Conservation (phyloP, 208 protist genomes). For the Porcisia hertigi region DNA sequence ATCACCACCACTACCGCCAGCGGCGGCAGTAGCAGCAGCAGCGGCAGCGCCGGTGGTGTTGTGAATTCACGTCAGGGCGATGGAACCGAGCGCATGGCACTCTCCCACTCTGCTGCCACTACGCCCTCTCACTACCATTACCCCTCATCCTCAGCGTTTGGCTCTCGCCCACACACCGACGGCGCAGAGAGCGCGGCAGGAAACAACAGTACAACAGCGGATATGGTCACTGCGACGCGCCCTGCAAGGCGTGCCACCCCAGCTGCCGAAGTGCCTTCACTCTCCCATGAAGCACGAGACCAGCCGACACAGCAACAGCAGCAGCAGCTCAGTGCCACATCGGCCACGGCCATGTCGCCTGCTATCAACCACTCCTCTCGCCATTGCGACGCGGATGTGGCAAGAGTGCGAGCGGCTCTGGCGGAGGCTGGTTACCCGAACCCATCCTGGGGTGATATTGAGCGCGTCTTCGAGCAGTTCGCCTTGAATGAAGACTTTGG, state of each 20-base stretch:
- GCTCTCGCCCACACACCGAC: not conserved
- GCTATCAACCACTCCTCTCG: not conserved
- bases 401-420: slow-evolving; percentile 47
- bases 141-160: not conserved
- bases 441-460: slow-evolving; percentile 57
- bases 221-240: not conserved
- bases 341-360: slow-evolving; percentile 61
- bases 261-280: not conserved
- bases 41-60: not conserved
- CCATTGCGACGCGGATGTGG: slow-evolving; percentile 36
- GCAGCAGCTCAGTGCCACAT: slow-evolving; percentile 96
- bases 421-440: slow-evolving; percentile 53
- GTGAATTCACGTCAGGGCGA: not conserved
- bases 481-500: not conserved
- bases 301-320: not conserved
- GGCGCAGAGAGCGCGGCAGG: slow-evolving; percentile 75
- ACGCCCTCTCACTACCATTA: slow-evolving; percentile 56
- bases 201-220: slow-evolving; percentile 38
- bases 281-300: not conserved
- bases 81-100: not conserved
- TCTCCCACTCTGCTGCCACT: slow-evolving; percentile 72
- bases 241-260: not conserved
- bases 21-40: not conserved
- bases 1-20: too few species aligned
- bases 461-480: slow-evolving; percentile 57